Conservation (phyloP, 495 filamentous ascomycete genomes). For the Hypoxylon subgilvum region DNA sequence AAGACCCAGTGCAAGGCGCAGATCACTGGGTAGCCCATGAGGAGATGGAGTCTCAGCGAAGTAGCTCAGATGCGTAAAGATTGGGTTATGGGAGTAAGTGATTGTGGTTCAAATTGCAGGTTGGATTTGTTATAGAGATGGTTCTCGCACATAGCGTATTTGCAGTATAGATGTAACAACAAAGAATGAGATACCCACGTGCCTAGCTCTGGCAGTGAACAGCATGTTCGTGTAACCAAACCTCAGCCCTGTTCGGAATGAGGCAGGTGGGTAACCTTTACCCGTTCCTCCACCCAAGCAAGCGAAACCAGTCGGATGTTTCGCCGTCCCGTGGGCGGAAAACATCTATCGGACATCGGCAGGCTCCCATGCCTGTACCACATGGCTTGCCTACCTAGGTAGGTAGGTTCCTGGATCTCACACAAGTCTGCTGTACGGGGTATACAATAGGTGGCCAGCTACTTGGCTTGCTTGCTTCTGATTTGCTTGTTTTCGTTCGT, state of each 20-base stretch:
- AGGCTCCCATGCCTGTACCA: not conserved
- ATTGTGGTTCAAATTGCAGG: not conserved
- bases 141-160: conserved; percentile 12
- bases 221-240: not conserved
- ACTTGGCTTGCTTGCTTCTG: not conserved
- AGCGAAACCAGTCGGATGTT: conserved; percentile 10
- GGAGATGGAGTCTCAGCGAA: conserved; percentile 16
- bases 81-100: not conserved
- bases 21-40: conserved; percentile 39
- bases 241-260: conserved; percentile 1
- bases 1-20: not conserved
- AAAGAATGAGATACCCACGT: conserved; percentile 17
- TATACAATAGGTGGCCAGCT: not conserved
- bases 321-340: conserved; percentile 3
- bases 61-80: not conserved
- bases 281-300: not conserved
- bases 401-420: not conserved
- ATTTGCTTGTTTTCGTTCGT: too few relatives aligned
- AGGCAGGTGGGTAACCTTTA: conserved; percentile 1
- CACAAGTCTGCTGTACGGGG: not conserved
- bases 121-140: conserved; percentile 8
- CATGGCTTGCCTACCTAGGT: not conserved
- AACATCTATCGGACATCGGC: conserved; percentile 2
- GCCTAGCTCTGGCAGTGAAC: too few relatives aligned
- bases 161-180: conserved; percentile 6